Evolutionary conservation across 2,329 filamentous ascomycete species (phyloP).

Genomic region (Aspergillus brunneoviolaceus): DNA sequence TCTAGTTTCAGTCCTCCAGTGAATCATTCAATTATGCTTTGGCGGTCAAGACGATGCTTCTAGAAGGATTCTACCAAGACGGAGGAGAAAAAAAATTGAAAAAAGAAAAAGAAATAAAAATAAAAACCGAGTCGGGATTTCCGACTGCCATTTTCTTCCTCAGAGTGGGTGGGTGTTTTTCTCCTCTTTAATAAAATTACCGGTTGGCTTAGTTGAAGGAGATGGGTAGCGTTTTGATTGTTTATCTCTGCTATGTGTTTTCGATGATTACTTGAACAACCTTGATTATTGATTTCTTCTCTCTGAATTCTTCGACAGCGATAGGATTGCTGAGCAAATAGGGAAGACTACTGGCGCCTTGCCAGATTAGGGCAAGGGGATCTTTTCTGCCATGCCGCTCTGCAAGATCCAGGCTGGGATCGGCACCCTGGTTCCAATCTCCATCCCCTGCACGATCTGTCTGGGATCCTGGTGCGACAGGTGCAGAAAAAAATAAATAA

Average conservation of each 20-base stretch:
- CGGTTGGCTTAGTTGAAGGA: too few species aligned
- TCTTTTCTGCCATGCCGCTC: neutral
- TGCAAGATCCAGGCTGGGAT: slow-evolving; percentile 13
- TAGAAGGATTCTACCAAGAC: neutral
- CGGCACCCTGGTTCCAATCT: slow-evolving; percentile 6
- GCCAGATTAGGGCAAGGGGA: neutral
- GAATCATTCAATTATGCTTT: neutral
- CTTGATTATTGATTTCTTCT: neutral
- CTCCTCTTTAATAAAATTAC: too few species aligned
- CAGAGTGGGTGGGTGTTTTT: too few species aligned
- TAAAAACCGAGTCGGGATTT: neutral
- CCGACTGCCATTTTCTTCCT: neutral
- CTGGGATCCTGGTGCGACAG: slow-evolving; percentile 4
- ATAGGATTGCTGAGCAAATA: neutral
- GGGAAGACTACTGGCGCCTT: too few species aligned
- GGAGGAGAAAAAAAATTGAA: too few species aligned
- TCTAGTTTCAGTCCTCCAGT: neutral
- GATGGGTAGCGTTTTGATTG: too few species aligned
- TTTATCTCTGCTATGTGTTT: too few species aligned
- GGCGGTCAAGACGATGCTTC: neutral
- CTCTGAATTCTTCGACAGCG: too few species aligned
- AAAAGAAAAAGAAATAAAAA: too few species aligned
- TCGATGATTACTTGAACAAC: neutral
- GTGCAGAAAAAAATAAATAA: neutral
- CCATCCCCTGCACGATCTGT: slow-evolving; percentile 11